These are phyloP conservation scores for Curvularia lunata DNA, from an alignment of 2,329 filamentous ascomycete genomes.

Conservation along the genomic window DNA sequence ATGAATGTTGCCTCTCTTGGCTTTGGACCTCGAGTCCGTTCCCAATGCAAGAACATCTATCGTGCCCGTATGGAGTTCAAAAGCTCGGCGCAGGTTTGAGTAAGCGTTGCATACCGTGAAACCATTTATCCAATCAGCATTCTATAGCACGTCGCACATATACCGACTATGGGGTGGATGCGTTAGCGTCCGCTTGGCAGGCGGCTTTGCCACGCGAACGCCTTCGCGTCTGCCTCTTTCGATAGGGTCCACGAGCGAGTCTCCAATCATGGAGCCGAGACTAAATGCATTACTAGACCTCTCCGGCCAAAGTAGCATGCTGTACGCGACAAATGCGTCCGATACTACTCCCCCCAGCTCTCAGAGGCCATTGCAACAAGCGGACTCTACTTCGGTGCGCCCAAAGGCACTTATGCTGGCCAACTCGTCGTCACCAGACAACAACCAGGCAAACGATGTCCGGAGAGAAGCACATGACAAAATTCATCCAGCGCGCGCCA, in stretches of 20 bases:
- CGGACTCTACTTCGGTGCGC: constrained; percentile 9
- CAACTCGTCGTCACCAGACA: constrained; percentile 7
- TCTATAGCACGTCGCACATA: neutral
- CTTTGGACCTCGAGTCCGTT: neutral
- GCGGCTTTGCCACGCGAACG: constrained; percentile 10
- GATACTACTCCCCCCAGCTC: constrained; percentile 1
- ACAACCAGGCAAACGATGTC: constrained; percentile 10
- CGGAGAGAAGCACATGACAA: constrained; percentile 7
- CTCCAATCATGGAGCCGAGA: constrained; percentile 19
- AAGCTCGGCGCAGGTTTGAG: neutral
- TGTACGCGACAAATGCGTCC: constrained; percentile 3
- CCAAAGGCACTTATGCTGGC: constrained; percentile 15
- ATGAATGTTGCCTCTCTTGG: neutral
- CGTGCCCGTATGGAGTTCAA: neutral
- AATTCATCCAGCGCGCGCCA: constrained; percentile 11
- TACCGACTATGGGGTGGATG: neutral
- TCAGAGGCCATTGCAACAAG: constrained; percentile 8
- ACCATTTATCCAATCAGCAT: neutral
- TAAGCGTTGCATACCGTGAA: neutral
- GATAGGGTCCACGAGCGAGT: constrained; percentile 10
- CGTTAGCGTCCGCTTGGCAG: constrained; percentile 16
- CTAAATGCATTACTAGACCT: constrained; percentile 14
- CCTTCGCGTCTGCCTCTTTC: constrained; percentile 12
- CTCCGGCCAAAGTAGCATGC: constrained; percentile 9
- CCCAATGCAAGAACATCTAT: neutral